A percentile compares a stretch with the other conserved stretches of the same genome.
phyloP scores from a whole-genome alignment of 192 early-diverging fungal species.

The Thamnidium elegans region DNA sequence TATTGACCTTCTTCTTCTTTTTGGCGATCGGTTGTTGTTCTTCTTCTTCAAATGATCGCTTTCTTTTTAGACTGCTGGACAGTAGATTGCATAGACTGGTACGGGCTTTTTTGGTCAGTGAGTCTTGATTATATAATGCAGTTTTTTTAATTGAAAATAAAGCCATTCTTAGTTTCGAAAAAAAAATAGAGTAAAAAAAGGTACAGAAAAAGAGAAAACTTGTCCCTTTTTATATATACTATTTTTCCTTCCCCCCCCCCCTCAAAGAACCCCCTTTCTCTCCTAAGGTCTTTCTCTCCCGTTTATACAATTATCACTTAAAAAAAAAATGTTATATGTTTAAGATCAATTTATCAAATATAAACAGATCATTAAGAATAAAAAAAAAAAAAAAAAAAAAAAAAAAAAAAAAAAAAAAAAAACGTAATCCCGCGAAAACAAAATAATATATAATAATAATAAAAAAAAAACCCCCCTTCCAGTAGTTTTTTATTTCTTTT shows the following conservation, averaged over 20 bases:
- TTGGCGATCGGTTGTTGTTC: neutral
- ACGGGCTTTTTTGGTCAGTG: neutral
- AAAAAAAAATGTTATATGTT: too few relatives aligned
- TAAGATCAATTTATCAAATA: too few relatives aligned
- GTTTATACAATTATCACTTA: neutral
- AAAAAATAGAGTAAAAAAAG: neutral
- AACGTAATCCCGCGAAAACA: too few relatives aligned
- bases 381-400: neutral
- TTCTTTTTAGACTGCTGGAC: neutral
- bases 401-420: neutral
- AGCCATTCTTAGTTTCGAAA: neutral
- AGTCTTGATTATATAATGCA: neutral
- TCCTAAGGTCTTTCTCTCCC: neutral
- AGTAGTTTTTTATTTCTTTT: neutral
- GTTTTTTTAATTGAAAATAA: neutral
- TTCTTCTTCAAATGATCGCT: neutral
- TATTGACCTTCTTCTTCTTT: neutral
- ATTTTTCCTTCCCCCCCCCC: neutral
- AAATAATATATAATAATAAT: too few relatives aligned
- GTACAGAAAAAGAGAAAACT: neutral
- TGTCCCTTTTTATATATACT: constrained; percentile 7
- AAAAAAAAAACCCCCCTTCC: neutral
- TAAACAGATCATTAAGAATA: neutral
- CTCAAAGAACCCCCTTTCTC: neutral
- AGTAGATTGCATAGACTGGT: neutral